Evolutionary conservation across 805 yeast genomes (phyloP), one percentile per base, ranked within the genome.

Genomic region (Jamesozyma hellenica): DNA sequence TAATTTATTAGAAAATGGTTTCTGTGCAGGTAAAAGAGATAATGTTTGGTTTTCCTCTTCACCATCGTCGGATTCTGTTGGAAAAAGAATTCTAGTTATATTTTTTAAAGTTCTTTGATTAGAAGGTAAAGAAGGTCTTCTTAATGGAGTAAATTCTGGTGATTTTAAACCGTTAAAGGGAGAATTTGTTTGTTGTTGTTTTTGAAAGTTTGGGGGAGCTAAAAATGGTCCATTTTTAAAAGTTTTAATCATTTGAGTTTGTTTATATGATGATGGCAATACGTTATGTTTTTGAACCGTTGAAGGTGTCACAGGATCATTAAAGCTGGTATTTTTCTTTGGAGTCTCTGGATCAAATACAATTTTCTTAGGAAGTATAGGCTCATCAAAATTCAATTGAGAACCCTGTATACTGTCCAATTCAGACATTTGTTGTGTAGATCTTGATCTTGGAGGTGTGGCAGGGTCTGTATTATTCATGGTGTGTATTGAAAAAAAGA

Each of bases 381-480:
- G 36, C 32, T 34, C 32, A 15, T 26, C 28, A 17, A 11, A 23
- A 14, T 23, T 35, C 12, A 18, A 38, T 7, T 34, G 31, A 13
- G 29, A 18, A 21, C 8, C 8, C 5, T 21, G 5, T 6, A 21
- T 21, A 5, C 8, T 21, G 5, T 21, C 23, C 8, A 21, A 21
- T 6, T 21, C 23, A 6, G 23, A 6, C 35, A 14, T 27, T 25
- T 6, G 25, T 26, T 33, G 34, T 2, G 34, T 15, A 11, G 36
- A 44, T 32, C 56, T 52, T 1, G 60, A 52, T 39, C 56, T 46
- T 16, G 63, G 63, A 21, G 63, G 63, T 6, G 63, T 58, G 14
- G 60, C 49, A 18, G 63, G 63, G 15, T 58, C 16, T 13, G 21
- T 21, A 28, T 21, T 21, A 9, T 19, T 36, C 31, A 26, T 36